These are phyloP conservation scores for Ceratocystis harringtonii DNA, from an alignment of 2,329 filamentous ascomycete species.

Conservation along the genomic window DNA sequence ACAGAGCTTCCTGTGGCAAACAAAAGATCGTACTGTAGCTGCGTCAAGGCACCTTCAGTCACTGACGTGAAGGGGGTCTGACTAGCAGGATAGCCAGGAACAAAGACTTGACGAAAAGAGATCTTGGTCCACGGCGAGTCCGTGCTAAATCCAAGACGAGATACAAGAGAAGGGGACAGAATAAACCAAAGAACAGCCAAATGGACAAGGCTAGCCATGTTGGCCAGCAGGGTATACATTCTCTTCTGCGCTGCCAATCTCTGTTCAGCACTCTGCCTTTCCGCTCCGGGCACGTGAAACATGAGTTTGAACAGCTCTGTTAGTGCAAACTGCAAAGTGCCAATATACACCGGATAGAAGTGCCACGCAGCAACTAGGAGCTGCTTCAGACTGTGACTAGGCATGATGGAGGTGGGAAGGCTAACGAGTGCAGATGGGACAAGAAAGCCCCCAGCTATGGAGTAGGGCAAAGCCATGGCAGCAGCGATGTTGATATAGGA, in stretches of 20 bases:
- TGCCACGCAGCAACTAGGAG: slow-evolving; percentile 20
- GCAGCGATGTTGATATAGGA: slow-evolving; percentile 7
- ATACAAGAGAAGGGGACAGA: slow-evolving; percentile 5
- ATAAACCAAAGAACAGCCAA: slow-evolving; percentile 15
- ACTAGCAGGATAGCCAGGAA: slow-evolving; percentile 14
- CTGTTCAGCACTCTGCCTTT: neutral
- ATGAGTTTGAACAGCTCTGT: slow-evolving; percentile 2
- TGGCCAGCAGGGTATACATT: slow-evolving; percentile 17
- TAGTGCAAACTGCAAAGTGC: slow-evolving; percentile 15
- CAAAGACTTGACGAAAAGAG: slow-evolving; percentile 16
- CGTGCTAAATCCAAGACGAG: neutral
- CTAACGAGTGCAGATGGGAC: slow-evolving; percentile 18
- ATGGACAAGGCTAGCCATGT: slow-evolving; percentile 6
- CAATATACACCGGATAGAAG: slow-evolving; percentile 19
- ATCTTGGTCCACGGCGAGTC: slow-evolving; percentile 10
- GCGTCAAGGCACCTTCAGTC: slow-evolving; percentile 14
- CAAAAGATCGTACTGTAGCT: slow-evolving; percentile 21
- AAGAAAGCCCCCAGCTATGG: slow-evolving; percentile 18
- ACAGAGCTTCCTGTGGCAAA: slow-evolving; percentile 16
- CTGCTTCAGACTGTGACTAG: slow-evolving; percentile 18
- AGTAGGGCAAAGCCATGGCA: slow-evolving; percentile 17
- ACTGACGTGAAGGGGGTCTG: slow-evolving; percentile 11
- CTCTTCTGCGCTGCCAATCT: slow-evolving; percentile 5
- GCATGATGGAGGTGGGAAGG: slow-evolving; percentile 17
- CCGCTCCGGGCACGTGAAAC: neutral